A percentile compares a stretch with the other conserved stretches of the same genome.
These are phyloP conservation scores for Pilasporangium apinafurcum DNA, from an alignment of 352 stramenopile species.

Conservation along the genomic window DNA sequence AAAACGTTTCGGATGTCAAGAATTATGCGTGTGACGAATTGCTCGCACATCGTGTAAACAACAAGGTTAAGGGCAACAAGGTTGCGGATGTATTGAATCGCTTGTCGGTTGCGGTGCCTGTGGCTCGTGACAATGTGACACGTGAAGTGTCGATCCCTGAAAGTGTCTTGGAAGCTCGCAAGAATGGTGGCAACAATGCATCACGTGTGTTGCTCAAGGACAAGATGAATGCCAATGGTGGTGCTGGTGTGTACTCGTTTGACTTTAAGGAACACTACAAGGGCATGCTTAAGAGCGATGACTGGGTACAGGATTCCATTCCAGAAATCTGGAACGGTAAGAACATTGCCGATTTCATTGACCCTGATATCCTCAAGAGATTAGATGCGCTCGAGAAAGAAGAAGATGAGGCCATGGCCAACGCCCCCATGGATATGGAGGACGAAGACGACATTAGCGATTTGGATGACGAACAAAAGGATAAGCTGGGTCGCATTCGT, in stretches of 20 bases:
- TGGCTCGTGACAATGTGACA: slow-evolving; percentile 88
- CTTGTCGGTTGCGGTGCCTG: slow-evolving; percentile 93
- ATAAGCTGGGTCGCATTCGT: slow-evolving; percentile 76
- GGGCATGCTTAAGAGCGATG: slow-evolving; percentile 92
- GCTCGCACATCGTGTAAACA: slow-evolving; percentile 91
- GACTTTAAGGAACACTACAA: slow-evolving; percentile 98
- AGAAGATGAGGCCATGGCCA: slow-evolving; percentile 93
- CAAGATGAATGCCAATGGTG: slow-evolving; percentile 93
- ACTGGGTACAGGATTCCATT: slow-evolving; percentile 96
- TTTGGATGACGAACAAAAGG: slow-evolving; percentile 95
- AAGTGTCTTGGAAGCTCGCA: slow-evolving; percentile 83
- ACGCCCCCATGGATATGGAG: slow-evolving; percentile 87
- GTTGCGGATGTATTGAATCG: slow-evolving; percentile 95
- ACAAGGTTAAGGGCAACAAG: slow-evolving; percentile 94
- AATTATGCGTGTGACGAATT: slow-evolving; percentile 96
- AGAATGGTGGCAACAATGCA: slow-evolving; percentile 27
- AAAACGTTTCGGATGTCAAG: slow-evolving; percentile 95
- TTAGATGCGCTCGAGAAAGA: slow-evolving; percentile 95
- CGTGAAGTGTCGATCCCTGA: slow-evolving; percentile 92
- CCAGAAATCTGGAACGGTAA: slow-evolving; percentile 99
- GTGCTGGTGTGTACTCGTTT: slow-evolving; percentile 95
- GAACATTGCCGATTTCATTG: slow-evolving; percentile 99
- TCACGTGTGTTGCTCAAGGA: slow-evolving; percentile 73
- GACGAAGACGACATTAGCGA: slow-evolving; percentile 84
- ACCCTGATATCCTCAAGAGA: slow-evolving; percentile 96